Evolutionary conservation across 2,329 filamentous ascomycete species (phyloP).

Genomic region (Cryphonectria nitschkei): DNA sequence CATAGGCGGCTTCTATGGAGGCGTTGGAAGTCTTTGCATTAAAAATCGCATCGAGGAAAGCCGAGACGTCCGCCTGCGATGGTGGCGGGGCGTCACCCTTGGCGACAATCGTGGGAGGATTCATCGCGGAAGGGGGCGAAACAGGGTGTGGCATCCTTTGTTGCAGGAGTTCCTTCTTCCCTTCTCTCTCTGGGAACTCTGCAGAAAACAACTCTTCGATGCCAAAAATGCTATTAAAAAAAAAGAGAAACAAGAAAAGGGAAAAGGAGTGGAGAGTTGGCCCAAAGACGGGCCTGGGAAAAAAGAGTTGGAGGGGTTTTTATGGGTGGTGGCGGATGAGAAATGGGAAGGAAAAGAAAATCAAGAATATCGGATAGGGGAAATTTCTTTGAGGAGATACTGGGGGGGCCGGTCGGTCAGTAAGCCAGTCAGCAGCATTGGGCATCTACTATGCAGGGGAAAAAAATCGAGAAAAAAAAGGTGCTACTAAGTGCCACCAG

Average conservation of each 20-base stretch:
- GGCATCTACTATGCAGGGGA: conserved; percentile 1
- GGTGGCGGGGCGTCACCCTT: conserved; percentile 52
- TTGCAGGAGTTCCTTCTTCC: conserved; percentile 10
- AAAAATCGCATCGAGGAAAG: conserved; percentile 70
- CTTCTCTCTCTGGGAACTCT: neutral
- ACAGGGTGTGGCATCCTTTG: conserved; percentile 33
- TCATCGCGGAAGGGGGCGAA: conserved; percentile 30
- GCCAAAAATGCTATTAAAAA: too few species aligned
- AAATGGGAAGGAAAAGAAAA: neutral
- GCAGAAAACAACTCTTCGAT: conserved; percentile 2
- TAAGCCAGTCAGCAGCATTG: conserved; percentile 2
- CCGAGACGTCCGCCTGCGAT: conserved; percentile 66
- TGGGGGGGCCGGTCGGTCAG: conserved; percentile 3
- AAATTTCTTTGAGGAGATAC: neutral
- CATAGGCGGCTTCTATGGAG: conserved; percentile 68
- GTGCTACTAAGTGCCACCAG: neutral
- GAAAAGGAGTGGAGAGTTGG: conserved; percentile 29
- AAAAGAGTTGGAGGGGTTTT: neutral
- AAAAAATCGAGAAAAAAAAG: conserved; percentile 3
- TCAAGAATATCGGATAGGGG: neutral
- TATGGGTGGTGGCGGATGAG: neutral
- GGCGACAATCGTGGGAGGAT: conserved; percentile 32
- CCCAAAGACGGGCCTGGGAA: conserved; percentile 23
- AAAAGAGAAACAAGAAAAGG: conserved; percentile 4
- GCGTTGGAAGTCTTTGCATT: conserved; percentile 68